A percentile compares a stretch with the other conserved stretches of the same genome.
phyloP scores from a whole-genome alignment of 768 basidiomycete species.

The Trichaptum fuscoviolaceum region DNA sequence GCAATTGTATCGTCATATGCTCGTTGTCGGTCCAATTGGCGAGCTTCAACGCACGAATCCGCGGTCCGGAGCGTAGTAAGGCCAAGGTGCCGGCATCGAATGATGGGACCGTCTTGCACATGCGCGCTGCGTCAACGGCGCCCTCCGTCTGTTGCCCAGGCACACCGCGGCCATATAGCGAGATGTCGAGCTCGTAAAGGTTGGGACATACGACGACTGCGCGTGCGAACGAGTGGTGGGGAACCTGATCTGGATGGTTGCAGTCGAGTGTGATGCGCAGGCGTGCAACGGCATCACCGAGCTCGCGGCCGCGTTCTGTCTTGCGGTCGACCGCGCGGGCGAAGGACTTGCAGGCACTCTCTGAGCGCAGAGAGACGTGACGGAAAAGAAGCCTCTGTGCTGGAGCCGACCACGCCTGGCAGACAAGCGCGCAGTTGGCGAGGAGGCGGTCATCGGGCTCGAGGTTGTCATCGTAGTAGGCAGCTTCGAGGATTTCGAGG shows the following conservation, averaged over 20 bases:
- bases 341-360: constrained; percentile 51
- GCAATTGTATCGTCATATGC: constrained; percentile 51
- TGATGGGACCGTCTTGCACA: constrained; percentile 45
- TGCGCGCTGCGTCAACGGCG: constrained; percentile 32
- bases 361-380: constrained; percentile 47
- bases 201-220: constrained; percentile 58
- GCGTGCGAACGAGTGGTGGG: constrained; percentile 50
- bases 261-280: constrained; percentile 58
- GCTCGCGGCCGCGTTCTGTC: constrained; percentile 41
- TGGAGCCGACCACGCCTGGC: constrained; percentile 57
- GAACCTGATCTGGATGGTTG: constrained; percentile 58
- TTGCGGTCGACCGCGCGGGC: constrained; percentile 41
- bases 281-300: constrained; percentile 48
- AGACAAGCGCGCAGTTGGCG: constrained; percentile 54
- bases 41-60: constrained; percentile 45
- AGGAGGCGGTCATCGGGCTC: constrained; percentile 39
- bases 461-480: constrained; percentile 35
- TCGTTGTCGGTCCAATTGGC: constrained; percentile 69
- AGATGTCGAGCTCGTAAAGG: constrained; percentile 47
- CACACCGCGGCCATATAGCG: constrained; percentile 53
- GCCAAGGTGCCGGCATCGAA: constrained; percentile 49
- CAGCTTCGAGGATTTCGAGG: constrained; percentile 56
- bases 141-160: constrained; percentile 49
- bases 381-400: constrained; percentile 64
- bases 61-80: constrained; percentile 49